A percentile compares a stretch with the other conserved stretches of the same genome.
These are phyloP conservation scores for Peterozyma xylosa DNA, from an alignment of 805 yeast genomes.

Conservation along the genomic window DNA sequence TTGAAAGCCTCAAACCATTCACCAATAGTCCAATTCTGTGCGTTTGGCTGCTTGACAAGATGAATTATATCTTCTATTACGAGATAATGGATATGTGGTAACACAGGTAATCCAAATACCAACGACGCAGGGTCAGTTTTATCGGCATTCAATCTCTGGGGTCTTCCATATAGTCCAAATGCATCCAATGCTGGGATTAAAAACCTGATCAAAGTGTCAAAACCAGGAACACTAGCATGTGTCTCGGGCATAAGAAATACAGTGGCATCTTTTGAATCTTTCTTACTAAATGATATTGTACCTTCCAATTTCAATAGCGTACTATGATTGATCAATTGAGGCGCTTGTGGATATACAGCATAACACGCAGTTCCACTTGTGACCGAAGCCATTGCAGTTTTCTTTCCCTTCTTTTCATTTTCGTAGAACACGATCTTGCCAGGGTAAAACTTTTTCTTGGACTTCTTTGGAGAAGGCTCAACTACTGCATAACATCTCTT, in stretches of 20 bases:
- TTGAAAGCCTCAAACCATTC: conserved; percentile 57
- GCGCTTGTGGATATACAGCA: conserved; percentile 90
- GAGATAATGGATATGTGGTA: conserved; percentile 70
- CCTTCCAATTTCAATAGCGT: conserved; percentile 91
- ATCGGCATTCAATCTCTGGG: conserved; percentile 66
- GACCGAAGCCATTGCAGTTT: conserved; percentile 75
- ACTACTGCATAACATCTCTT: conserved; percentile 87
- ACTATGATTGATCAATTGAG: conserved; percentile 72
- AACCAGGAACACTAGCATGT: conserved; percentile 78
- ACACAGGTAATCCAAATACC: conserved; percentile 75
- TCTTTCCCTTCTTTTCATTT: conserved; percentile 66
- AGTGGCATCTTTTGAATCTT: conserved; percentile 47
- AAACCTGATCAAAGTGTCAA: conserved; percentile 78
- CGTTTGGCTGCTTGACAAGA: conserved; percentile 25
- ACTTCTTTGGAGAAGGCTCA: conserved; percentile 53
- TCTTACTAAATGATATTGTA: conserved; percentile 50
- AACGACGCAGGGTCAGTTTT: conserved; percentile 58
- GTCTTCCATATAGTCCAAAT: conserved; percentile 77
- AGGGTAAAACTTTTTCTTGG: conserved; percentile 33
- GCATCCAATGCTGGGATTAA: conserved; percentile 70
- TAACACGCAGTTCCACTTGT: conserved; percentile 62
- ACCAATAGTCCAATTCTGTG: conserved; percentile 42
- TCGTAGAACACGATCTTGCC: conserved; percentile 81
- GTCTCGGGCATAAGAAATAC: conserved; percentile 78
- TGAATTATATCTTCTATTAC: conserved; percentile 52